phyloP scores from a whole-genome alignment of 2,329 filamentous ascomycete genomes.

The Pseudogymnoascus sp. region DNA sequence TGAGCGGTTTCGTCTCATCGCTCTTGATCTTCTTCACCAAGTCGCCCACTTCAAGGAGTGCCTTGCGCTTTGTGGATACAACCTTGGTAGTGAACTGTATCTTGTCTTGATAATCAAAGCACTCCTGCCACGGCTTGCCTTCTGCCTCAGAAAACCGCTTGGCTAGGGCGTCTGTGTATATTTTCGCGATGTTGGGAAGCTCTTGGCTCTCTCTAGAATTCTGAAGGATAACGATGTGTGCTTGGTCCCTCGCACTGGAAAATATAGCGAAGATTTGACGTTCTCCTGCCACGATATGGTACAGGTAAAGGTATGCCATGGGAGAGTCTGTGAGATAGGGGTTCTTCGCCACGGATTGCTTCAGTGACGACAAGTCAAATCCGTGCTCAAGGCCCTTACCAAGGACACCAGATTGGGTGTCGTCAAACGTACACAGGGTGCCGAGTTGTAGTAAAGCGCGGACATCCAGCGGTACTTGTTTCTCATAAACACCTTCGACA shows the following conservation, averaged over 20 bases:
- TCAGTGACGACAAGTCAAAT: constrained; percentile 74
- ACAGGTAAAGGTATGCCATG: constrained; percentile 82
- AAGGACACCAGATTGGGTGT: constrained; percentile 79
- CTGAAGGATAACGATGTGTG: constrained; percentile 82
- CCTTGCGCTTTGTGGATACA: constrained; percentile 82
- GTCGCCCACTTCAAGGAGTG: constrained; percentile 79
- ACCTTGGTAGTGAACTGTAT: constrained; percentile 79
- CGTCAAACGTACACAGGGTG: constrained; percentile 87
- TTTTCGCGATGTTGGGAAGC: constrained; percentile 79
- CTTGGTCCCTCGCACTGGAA: constrained; percentile 70
- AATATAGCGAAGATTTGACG: constrained; percentile 90
- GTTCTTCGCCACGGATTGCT: constrained; percentile 55
- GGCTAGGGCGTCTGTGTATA: constrained; percentile 70
- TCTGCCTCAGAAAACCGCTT: constrained; percentile 57
- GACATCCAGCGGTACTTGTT: constrained; percentile 77
- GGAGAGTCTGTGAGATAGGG: constrained; percentile 68
- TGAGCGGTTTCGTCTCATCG: constrained; percentile 69
- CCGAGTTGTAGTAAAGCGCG: constrained; percentile 84
- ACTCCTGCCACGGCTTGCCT: constrained; percentile 65
- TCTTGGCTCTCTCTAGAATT: constrained; percentile 71
- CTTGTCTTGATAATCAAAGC: constrained; percentile 79
- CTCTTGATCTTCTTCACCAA: constrained; percentile 82
- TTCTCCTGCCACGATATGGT: constrained; percentile 85
- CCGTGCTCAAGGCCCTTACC: constrained; percentile 89
- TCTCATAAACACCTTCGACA: constrained; percentile 96